A percentile compares a stretch with the other conserved stretches of the same genome.
phyloP scores from a whole-genome alignment of 2,329 filamentous ascomycete genomes.

The Aotearoamyces nothofagi region DNA sequence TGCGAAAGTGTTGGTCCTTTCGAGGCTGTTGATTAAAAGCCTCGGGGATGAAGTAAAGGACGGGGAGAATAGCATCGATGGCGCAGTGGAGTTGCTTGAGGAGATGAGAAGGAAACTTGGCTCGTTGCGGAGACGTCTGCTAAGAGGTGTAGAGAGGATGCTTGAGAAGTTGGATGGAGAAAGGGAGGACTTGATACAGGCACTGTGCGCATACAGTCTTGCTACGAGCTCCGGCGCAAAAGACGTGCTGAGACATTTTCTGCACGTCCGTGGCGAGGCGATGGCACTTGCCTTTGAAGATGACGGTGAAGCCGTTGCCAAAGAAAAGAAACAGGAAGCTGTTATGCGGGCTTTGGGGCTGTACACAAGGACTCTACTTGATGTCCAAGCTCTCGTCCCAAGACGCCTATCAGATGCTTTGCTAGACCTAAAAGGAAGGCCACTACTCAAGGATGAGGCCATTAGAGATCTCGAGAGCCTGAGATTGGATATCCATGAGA shows the following conservation, averaged over 20 bases:
- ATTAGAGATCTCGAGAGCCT: constrained; percentile 54
- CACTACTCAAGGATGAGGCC: constrained; percentile 56
- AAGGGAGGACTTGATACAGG: constrained; percentile 43
- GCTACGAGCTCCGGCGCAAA: constrained; percentile 65
- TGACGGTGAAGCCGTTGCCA: constrained; percentile 14
- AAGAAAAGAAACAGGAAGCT: constrained; percentile 26
- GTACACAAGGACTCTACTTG: constrained; percentile 62
- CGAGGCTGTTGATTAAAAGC: constrained; percentile 59
- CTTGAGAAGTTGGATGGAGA: constrained; percentile 42
- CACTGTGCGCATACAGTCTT: constrained; percentile 69
- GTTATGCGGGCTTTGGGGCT: constrained; percentile 54
- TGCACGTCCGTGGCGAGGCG: constrained; percentile 54
- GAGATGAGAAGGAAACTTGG: constrained; percentile 48
- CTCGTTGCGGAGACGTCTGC: constrained; percentile 44
- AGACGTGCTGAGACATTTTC: constrained; percentile 67
- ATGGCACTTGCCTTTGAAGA: constrained; percentile 47
- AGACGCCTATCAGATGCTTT: constrained; percentile 56
- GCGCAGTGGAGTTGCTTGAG: constrained; percentile 27
- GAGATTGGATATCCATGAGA: constrained; percentile 60
- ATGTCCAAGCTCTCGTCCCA: constrained; percentile 65
- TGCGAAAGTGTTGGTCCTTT: constrained; percentile 62
- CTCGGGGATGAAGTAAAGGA: constrained; percentile 37
- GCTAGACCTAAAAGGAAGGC: constrained; percentile 48
- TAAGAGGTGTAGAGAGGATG: constrained; percentile 54
- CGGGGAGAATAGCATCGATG: constrained; percentile 18